Evolutionary conservation across 495 filamentous ascomycete genomes (phyloP).

Genomic region (Aspergillus diversus): DNA sequence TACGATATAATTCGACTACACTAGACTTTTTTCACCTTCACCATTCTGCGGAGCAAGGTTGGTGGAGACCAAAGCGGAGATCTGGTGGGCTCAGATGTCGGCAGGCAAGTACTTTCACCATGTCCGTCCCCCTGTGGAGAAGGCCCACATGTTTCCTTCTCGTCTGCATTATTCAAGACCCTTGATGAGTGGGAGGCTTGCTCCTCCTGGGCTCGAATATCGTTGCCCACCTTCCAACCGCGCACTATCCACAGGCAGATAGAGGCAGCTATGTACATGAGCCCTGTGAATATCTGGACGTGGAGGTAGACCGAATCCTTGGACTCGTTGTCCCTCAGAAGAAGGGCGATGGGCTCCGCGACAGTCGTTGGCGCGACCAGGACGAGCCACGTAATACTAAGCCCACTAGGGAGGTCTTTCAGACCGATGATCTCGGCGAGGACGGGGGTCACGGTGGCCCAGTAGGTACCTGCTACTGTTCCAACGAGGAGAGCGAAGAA

Average conservation of each 20-base stretch:
- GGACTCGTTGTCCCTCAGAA: conserved; percentile 54
- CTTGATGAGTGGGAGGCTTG: conserved; percentile 10
- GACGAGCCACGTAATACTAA: conserved; percentile 77
- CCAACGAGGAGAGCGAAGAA: conserved; percentile 75
- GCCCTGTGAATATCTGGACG: conserved; percentile 68
- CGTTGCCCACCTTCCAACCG: conserved; percentile 62
- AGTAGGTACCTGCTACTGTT: conserved; percentile 71
- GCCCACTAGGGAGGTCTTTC: conserved; percentile 66
- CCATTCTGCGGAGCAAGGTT: conserved; percentile 37
- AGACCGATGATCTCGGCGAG: conserved; percentile 79
- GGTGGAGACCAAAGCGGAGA: conserved; percentile 33
- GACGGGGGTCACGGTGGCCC: conserved; percentile 71
- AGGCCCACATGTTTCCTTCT: not conserved
- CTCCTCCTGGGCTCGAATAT: conserved; percentile 44
- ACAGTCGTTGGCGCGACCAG: conserved; percentile 75
- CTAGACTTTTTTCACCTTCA: conserved; percentile 41
- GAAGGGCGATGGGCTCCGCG: conserved; percentile 74
- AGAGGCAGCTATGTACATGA: conserved; percentile 66
- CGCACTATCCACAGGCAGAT: conserved; percentile 50
- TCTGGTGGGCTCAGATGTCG: conserved; percentile 1
- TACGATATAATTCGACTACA: not conserved
- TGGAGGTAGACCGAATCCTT: conserved; percentile 55
- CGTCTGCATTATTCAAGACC: not conserved
- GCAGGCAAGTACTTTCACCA: not conserved
- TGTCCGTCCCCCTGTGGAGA: not conserved